Conservation (phyloP, 805 yeast species). For the Saitoella complicata region DNA sequence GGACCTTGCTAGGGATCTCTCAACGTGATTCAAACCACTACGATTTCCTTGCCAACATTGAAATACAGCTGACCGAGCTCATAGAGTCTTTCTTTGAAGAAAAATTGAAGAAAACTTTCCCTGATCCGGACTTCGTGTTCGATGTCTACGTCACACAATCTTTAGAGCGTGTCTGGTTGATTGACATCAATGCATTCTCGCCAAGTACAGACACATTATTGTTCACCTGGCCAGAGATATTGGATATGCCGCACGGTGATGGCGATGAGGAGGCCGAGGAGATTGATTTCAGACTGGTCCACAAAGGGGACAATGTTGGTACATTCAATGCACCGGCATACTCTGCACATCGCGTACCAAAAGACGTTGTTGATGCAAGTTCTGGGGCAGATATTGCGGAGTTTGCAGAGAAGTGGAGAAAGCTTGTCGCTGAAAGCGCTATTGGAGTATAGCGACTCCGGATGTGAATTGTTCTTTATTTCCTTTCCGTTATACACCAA, state of each 20-base stretch:
- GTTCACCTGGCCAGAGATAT: slow-evolving; percentile 73
- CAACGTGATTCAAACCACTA: slow-evolving; percentile 82
- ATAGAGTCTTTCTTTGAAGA: slow-evolving; percentile 42
- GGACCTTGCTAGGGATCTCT: slow-evolving; percentile 50
- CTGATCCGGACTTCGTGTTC: slow-evolving; percentile 36
- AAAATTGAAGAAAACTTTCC: slow-evolving; percentile 32
- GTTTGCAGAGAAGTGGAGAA: slow-evolving; percentile 44
- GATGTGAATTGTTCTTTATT: too few relatives aligned
- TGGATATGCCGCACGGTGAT: slow-evolving; percentile 25
- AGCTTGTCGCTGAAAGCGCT: slow-evolving; percentile 14
- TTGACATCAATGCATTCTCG: slow-evolving; percentile 81
- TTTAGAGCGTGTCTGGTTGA: slow-evolving; percentile 38
- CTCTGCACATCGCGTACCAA: slow-evolving; percentile 81
- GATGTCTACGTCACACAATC: slow-evolving; percentile 79
- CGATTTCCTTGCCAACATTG: slow-evolving; percentile 42
- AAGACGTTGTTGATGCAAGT: slow-evolving; percentile 76
- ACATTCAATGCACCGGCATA: slow-evolving; percentile 69
- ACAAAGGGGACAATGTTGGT: slow-evolving; percentile 45
- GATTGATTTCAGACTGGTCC: slow-evolving; percentile 40
- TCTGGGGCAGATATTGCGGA: slow-evolving; percentile 43
- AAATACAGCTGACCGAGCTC: slow-evolving; percentile 30
- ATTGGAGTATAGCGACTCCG: too few relatives aligned
- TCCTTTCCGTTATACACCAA: too few relatives aligned
- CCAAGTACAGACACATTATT: slow-evolving; percentile 55
- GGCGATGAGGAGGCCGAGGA: slow-evolving; percentile 3